A percentile compares a stretch with the other conserved stretches of the same genome.
These are phyloP conservation scores for Salvia miltiorrhiza DNA, from an alignment of 257 asterid species.

Conservation along the genomic window DNA sequence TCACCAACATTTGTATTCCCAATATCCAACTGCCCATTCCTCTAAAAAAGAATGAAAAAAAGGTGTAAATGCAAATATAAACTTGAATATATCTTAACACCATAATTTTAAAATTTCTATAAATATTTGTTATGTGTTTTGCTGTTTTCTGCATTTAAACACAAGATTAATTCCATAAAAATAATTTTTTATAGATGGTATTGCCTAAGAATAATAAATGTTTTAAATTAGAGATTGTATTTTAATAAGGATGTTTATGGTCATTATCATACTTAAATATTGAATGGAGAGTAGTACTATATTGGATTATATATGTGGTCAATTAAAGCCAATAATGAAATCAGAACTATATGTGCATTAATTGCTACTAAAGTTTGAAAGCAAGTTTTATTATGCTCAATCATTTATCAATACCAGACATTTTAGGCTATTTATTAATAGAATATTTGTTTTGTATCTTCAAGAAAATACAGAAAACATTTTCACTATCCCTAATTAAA, in stretches of 20 bases:
- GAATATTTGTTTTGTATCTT: neutral
- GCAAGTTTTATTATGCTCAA: neutral
- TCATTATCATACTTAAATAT: too few species aligned
- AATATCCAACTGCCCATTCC: slow-evolving; percentile 14
- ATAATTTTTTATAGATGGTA: too few species aligned
- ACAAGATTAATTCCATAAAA: neutral
- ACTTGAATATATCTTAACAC: too few species aligned
- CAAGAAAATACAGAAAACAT: neutral
- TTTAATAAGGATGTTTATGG: too few species aligned
- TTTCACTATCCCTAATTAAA: neutral
- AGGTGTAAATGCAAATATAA: neutral
- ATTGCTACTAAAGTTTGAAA: neutral
- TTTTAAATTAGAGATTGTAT: too few species aligned
- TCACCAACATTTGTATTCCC: slow-evolving; percentile 2
- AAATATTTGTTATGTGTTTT: too few species aligned
- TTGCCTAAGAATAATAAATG: too few species aligned
- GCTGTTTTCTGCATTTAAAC: neutral
- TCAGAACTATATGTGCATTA: neutral
- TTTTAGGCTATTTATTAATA: neutral
- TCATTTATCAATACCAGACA: neutral
- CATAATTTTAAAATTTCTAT: too few species aligned
- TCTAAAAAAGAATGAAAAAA: neutral
- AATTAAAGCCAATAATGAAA: neutral
- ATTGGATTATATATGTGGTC: neutral
- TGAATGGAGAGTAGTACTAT: too few species aligned